phyloP scores from a whole-genome alignment of 1,284 basidiomycete genomes.

The Malassezia slooffiae region DNA sequence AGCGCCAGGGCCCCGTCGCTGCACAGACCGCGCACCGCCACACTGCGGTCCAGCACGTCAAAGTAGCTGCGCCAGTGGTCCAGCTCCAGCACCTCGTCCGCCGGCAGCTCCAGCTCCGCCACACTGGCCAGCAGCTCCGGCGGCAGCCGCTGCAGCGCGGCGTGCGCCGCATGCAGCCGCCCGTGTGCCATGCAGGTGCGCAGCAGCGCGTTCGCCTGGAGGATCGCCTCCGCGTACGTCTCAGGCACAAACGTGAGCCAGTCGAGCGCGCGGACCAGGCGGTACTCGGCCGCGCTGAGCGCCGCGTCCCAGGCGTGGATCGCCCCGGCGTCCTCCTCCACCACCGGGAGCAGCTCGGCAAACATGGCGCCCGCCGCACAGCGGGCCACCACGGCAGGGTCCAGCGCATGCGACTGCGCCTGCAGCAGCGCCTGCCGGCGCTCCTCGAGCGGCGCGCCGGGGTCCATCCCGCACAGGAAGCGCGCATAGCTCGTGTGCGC shows the following conservation, averaged over 20 bases:
- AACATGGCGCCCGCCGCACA: constrained; percentile 61
- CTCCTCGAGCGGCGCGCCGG: constrained; percentile 59
- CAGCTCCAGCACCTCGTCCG: constrained; percentile 31
- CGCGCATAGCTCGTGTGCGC: constrained; percentile 84
- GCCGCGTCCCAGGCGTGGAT: constrained; percentile 8
- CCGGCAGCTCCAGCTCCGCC: constrained; percentile 15
- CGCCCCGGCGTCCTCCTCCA: background rate
- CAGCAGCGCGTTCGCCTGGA: constrained; percentile 36
- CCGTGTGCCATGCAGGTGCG: constrained; percentile 35
- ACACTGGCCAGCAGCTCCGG: constrained; percentile 22
- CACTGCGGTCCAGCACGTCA: constrained; percentile 28
- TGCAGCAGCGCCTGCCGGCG: constrained; percentile 64
- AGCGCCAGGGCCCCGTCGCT: constrained; percentile 7
- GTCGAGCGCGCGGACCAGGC: constrained; percentile 75
- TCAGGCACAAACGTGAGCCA: constrained; percentile 68
- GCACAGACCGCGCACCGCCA: constrained; percentile 31
- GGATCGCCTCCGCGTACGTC: constrained; percentile 39
- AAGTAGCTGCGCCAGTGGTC: constrained; percentile 41
- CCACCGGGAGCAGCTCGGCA: constrained; percentile 53
- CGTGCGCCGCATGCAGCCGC: constrained; percentile 34
- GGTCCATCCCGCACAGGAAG: constrained; percentile 64
- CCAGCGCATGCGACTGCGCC: constrained; percentile 71
- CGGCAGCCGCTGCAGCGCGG: constrained; percentile 32
- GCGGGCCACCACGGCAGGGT: constrained; percentile 68
- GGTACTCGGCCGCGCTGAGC: constrained; percentile 21